Evolutionary conservation across 108 stramenopile genomes (phyloP), one percentile per base, ranked within the genome.

Genomic region (Chaetoceros muelleri): DNA sequence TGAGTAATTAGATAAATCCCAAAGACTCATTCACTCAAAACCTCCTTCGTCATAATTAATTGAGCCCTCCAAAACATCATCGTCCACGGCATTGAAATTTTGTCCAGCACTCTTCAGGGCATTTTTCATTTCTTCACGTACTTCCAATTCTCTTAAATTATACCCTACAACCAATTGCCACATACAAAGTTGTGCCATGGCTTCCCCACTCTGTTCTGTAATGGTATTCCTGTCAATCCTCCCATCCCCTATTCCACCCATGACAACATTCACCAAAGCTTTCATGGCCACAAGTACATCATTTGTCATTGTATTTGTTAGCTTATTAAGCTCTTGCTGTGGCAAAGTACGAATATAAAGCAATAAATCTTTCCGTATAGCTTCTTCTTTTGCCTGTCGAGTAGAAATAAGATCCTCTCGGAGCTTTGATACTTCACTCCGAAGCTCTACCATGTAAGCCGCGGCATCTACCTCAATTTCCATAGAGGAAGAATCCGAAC

Each of bases 141-240:
- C 94, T 74, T 97, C 96, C 53, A 97, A 57, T 52, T 94, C 89
- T 52, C 96, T 59, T 22, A 97, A 72, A 69, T 91, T 93, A 75
- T 89, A 97, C 17, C 96, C 96, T 28, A 95, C 84, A 10, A 84
- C 94, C 28, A 97, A 80, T 69, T 97, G 96, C 96, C 96, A 97
- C 96, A 97, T 95, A 65, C 94, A 95, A n/a, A 97, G 66, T 65
- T 95, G 94, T 5, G 93, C 93, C 84, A 97, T 84, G 40, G 89
- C 84, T 57, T 84, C 84, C 2, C 90, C 84, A 46, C 84, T 88
- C 61, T 95, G 94, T 58, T 97, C 93, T 2, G 93, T 93, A 2
- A 93, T 71, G 2, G 91, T 93, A 49, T 83, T 69, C 23, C 85
- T 74, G 19, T 70, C 72, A 52, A 90, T 82, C 46, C 79, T 74